Conservation (phyloP, 768 basidiomycete genomes). For the Tephrocybe sp. region DNA sequence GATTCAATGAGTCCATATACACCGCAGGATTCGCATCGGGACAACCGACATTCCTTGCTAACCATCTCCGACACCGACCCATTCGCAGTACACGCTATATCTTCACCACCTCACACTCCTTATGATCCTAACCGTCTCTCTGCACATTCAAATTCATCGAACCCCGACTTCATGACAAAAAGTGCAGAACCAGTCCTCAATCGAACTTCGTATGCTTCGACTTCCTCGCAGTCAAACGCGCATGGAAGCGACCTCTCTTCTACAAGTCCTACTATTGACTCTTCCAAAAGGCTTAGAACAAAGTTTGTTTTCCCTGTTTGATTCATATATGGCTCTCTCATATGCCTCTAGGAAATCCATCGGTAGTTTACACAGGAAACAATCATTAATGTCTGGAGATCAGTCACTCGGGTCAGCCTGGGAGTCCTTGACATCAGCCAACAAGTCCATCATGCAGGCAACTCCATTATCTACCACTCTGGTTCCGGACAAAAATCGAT, state of each 20-base stretch:
- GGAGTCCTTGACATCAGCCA: conserved; percentile 19
- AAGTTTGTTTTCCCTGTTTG: conserved; percentile 14
- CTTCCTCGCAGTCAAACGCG: conserved; percentile 51
- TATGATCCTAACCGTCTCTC: conserved; percentile 49
- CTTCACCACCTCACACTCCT: conserved; percentile 35
- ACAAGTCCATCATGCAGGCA: conserved; percentile 20
- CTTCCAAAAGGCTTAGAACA: conserved; percentile 9
- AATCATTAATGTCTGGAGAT: conserved; percentile 17
- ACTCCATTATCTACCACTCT: conserved; percentile 29
- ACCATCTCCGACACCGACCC: conserved; percentile 66
- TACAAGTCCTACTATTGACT: conserved; percentile 2
- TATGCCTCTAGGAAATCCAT: conserved; percentile 24
- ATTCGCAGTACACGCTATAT: conserved; percentile 50
- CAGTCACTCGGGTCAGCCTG: conserved; percentile 20
- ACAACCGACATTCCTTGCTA: conserved; percentile 49
- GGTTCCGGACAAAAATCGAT: conserved; percentile 25
- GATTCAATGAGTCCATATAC: conserved; percentile 55
- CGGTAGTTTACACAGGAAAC: conserved; percentile 25
- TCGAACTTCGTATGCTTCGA: conserved; percentile 55
- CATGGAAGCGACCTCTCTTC: conserved; percentile 27
- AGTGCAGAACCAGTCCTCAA: conserved; percentile 34
- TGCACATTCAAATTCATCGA: conserved; percentile 50
- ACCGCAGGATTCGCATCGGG: conserved; percentile 44
- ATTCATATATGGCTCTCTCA: background rate
- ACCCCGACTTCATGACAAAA: conserved; percentile 40